Evolutionary conservation across 1,284 basidiomycete genomes (phyloP), one percentile per base, ranked within the genome.

Genomic region (Tremellales sp.): DNA sequence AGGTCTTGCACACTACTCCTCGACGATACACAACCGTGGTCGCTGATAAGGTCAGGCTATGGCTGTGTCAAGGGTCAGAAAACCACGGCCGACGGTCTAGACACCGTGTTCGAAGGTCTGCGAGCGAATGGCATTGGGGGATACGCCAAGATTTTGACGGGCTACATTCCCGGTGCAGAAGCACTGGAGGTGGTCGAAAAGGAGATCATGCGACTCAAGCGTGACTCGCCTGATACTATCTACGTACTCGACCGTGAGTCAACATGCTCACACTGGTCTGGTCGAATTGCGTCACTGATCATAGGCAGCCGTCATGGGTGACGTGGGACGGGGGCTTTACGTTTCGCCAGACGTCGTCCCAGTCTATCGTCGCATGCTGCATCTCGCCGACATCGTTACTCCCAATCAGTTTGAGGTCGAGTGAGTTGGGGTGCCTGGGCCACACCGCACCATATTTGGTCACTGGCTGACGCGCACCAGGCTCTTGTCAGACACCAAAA

Each of bases 351-450:
- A 89, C 56, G 90, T 93, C 4, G 80, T 98, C 47, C 90, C 92
- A 0, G 81, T 92, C 42, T 98, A 99, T 76, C 82, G 84, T 45
- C 61, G 69, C 17, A 82, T 98, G 74, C 78, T 99, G 2, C 78
- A 81, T 15, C 75, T 86, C 21, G 85, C 93, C 1, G 89, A 87
- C 0, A 85, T 97, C 49, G 94, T 97, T 57, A 93, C 94, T 0
- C 94, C 94, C 0, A 99, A 99, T 69, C 96, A 93, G 81, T 99
- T 94, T 59, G 96, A 99, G 76, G 87, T 88, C 48, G 92, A 97
- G 89, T 93, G 67, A 70, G 86, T 78, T 42, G 5, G 39, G 3
- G 7, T 13, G 36, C 43, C 11, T 21, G 13, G 2, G 19, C 40
- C 11, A 26, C 41, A 22, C 36, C 29, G 40, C 42, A n/a, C 17